A percentile compares a stretch with the other conserved stretches of the same genome.
These are phyloP conservation scores for Lactarius deliciosus DNA, from an alignment of 768 basidiomycete species.

Conservation along the genomic window DNA sequence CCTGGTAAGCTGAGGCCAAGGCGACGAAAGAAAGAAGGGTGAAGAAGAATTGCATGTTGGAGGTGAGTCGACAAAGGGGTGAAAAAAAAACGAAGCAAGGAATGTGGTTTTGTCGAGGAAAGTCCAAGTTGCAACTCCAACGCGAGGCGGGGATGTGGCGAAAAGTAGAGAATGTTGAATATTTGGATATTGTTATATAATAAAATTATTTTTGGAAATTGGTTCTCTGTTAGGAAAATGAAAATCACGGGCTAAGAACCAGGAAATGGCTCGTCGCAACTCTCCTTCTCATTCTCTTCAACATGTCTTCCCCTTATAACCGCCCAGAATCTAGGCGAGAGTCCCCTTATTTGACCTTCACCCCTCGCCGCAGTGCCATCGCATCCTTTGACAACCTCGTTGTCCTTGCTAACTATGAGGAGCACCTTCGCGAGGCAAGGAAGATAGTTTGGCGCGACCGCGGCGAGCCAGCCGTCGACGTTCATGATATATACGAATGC, in stretches of 20 bases:
- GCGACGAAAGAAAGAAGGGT: conserved; percentile 50
- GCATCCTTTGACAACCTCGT: conserved; percentile 83
- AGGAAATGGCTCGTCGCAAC: neutral
- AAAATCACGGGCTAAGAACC: neutral
- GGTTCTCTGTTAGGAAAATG: neutral
- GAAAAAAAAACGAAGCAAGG: conserved; percentile 7
- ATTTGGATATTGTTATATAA: neutral
- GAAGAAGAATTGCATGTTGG: conserved; percentile 45
- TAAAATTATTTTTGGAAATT: neutral
- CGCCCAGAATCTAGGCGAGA: conserved; percentile 28
- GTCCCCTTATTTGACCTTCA: conserved; percentile 48
- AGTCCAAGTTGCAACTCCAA: neutral
- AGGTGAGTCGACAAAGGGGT: conserved; percentile 6
- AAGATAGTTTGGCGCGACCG: conserved; percentile 81
- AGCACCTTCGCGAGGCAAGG: conserved; percentile 66
- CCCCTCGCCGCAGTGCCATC: conserved; percentile 54
- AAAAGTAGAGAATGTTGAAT: neutral
- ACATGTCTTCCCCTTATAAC: conserved; percentile 7
- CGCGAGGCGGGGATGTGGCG: neutral
- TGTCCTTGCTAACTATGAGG: conserved; percentile 81
- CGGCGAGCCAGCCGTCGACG: conserved; percentile 71
- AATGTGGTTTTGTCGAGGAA: conserved; percentile 23
- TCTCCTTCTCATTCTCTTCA: neutral
- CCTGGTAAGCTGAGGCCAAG: conserved; percentile 57
- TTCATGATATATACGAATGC: conserved; percentile 63